Evolutionary conservation across 139 green algal species (phyloP), one percentile per base, ranked within the genome.

Genomic region (Dunaliella primolecta): DNA sequence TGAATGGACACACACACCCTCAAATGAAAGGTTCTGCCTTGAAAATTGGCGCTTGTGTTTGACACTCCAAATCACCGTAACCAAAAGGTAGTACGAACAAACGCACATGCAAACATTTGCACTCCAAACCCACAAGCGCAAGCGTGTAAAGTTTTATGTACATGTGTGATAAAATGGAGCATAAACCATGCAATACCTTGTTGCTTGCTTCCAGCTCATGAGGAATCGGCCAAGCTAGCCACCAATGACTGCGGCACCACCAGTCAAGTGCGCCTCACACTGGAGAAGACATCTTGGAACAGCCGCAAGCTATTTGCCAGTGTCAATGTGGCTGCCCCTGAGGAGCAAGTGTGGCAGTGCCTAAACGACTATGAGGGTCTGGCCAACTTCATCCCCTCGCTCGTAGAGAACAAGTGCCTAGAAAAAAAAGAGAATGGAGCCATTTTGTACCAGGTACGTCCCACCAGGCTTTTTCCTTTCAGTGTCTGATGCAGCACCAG

Each of bases 401-500:
- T 96, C 37, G 93, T 93, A 15, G 92, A 94, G 78, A 96, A 96
- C 83, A 86, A 85, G 27, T 96, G 93, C 86, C 70, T 96, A 55
- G 85, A 92, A 64, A 83, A 87, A 2, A 81, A 80, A 25, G 25
- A 82, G 0, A 32, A 90, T 2, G 85, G 86, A 1, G 87, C 83
- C 1, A n/a, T 91, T 21, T 31, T 94, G 36, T 86, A 89, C 71
- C 91, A 94, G 88, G 91, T 92, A 34, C n/a, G 82, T 83, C 33
- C n/a, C n/a, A n/a, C n/a, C n/a, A n/a, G n/a, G 21, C 24, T 24
- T 74, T 74, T 74, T 24, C 21, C 57, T n/a, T n/a, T n/a, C n/a
- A n/a, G n/a, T n/a, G n/a, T n/a, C n/a, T n/a, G n/a, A n/a, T n/a
- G n/a, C n/a, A n/a, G n/a, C n/a, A n/a, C n/a, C n/a, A n/a, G n/a